Percentiles rank a stretch among this genome's conserved stretches.
These are phyloP conservation scores for Botrytis pseudocinerea DNA, from an alignment of 2,329 filamentous ascomycete genomes.

Conservation along the genomic window DNA sequence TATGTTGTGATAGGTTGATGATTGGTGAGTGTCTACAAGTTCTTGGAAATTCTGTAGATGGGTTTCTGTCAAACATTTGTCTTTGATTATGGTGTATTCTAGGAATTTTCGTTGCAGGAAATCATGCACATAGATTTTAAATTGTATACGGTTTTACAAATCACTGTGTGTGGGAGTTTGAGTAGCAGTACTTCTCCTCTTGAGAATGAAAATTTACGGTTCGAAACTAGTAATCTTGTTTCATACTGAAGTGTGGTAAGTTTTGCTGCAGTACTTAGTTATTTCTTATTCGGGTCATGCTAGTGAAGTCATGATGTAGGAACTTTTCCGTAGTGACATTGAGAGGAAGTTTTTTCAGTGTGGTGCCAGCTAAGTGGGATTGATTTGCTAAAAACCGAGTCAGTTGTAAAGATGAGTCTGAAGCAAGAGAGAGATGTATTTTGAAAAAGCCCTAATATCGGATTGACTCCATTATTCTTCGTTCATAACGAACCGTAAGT, in stretches of 20 bases:
- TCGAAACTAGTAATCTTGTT: background rate
- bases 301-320: background rate
- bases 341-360: background rate
- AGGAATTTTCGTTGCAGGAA: accelerated
- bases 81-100: background rate
- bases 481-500: background rate
- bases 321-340: accelerated
- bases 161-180: accelerated
- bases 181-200: background rate
- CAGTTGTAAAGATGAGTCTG: background rate
- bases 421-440: background rate
- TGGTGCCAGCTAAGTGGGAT: background rate
- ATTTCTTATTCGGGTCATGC: background rate
- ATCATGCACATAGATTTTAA: background rate
- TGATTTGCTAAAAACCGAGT: accelerated
- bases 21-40: background rate
- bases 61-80: background rate
- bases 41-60: background rate
- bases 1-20: background rate
- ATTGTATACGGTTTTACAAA: background rate
- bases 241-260: background rate
- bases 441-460: accelerated
- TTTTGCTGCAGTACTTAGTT: background rate
- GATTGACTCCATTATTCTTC: accelerated
- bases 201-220: background rate